Percentiles rank a stretch among this genome's conserved stretches.
These are phyloP conservation scores for Colletotrichum karsti DNA, from an alignment of 2,329 filamentous ascomycete species.

Conservation along the genomic window DNA sequence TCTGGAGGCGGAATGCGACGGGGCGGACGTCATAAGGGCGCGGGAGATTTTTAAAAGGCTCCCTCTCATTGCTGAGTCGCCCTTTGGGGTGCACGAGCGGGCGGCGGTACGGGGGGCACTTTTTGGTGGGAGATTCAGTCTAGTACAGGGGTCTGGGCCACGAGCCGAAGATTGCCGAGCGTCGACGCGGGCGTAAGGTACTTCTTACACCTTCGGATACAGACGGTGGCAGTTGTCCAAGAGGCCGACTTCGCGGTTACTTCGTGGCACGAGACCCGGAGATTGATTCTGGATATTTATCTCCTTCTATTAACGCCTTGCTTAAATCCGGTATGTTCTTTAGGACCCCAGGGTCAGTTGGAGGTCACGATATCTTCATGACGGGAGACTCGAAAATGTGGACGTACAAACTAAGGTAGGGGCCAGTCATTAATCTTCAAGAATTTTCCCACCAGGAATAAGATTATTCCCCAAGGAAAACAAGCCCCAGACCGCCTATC, in stretches of 20 bases:
- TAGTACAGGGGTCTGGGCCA: conserved; percentile 26
- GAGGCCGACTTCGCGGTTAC: neutral
- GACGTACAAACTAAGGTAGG: neutral
- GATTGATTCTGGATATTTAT: neutral
- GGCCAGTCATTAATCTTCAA: neutral
- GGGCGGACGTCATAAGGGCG: conserved; percentile 28
- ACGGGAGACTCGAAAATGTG: neutral
- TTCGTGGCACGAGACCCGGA: neutral
- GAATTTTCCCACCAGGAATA: conserved; percentile 1
- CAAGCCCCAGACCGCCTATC: neutral
- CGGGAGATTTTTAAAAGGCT: conserved; percentile 28
- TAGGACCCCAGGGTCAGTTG: no score
- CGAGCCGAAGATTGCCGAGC: conserved; percentile 30
- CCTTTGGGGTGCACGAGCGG: conserved; percentile 1
- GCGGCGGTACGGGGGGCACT: conserved; percentile 5
- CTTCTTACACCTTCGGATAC: neutral
- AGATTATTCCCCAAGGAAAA: conserved; percentile 1
- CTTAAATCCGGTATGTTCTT: neutral
- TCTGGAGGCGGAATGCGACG: conserved; percentile 25
- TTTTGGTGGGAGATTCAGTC: neutral
- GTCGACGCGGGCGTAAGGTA: conserved; percentile 18
- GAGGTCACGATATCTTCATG: neutral
- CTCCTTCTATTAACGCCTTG: neutral
- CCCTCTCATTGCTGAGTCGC: conserved; percentile 24
- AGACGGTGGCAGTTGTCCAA: neutral